Evolutionary conservation across 2,329 filamentous ascomycete genomes (phyloP).

Genomic region (Pyrenochaeta sp.): DNA sequence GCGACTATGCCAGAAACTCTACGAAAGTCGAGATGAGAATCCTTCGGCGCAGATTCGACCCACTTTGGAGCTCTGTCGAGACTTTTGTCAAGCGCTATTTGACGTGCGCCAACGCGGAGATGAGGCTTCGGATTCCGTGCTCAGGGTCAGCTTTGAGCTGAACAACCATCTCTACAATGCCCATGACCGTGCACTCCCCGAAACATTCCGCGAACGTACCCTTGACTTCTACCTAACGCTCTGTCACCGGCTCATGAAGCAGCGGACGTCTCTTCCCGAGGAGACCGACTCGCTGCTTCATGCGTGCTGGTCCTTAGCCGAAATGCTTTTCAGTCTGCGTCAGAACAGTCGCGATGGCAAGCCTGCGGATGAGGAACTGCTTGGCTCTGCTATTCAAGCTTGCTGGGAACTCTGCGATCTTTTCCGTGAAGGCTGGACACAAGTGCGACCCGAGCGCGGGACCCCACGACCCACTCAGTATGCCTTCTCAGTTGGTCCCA

Average conservation of each 20-base stretch:
- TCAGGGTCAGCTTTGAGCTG: conserved; percentile 91
- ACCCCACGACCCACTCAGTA: conserved; percentile 84
- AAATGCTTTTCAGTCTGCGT: conserved; percentile 90
- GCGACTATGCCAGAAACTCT: conserved; percentile 89
- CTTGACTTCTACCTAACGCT: conserved; percentile 94
- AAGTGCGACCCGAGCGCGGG: conserved; percentile 82
- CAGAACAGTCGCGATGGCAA: conserved; percentile 80
- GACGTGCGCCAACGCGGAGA: conserved; percentile 81
- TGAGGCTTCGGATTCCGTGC: conserved; percentile 81
- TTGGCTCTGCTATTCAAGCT: conserved; percentile 87
- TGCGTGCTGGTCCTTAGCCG: conserved; percentile 88
- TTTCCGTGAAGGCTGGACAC: conserved; percentile 90
- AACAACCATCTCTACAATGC: conserved; percentile 96
- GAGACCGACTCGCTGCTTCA: conserved; percentile 85
- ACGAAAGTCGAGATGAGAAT: conserved; percentile 78
- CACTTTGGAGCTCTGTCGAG: conserved; percentile 85
- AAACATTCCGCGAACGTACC: conserved; percentile 86
- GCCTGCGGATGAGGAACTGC: conserved; percentile 78
- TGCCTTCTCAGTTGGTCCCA: conserved; percentile 60
- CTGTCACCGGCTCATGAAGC: conserved; percentile 96
- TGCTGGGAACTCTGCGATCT: conserved; percentile 96
- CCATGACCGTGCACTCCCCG: conserved; percentile 82
- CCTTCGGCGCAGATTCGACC: conserved; percentile 72
- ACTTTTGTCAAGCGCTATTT: conserved; percentile 91
- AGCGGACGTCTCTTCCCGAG: conserved; percentile 76